Evolutionary conservation across 352 stramenopile species (phyloP).

Genomic region (Globisporangium viniferum): DNA sequence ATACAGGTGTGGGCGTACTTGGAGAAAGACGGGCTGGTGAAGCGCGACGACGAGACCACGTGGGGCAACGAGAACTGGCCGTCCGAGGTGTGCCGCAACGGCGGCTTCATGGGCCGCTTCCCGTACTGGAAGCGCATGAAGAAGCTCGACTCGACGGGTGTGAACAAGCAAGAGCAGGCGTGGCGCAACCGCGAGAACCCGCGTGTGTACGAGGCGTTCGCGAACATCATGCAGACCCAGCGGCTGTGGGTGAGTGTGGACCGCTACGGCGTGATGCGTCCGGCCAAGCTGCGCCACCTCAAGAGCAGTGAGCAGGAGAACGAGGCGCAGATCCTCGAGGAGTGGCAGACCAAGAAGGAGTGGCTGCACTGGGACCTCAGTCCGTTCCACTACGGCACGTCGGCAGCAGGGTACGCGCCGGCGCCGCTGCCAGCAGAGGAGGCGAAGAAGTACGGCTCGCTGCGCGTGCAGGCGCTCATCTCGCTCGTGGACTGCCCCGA

Average conservation of each 20-base stretch:
- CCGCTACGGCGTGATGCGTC: conserved; percentile 47
- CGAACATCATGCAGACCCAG: conserved; percentile 27
- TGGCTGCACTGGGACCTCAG: conserved; percentile 55
- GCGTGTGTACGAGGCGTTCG: conserved; percentile 31
- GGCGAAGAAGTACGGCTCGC: conserved; percentile 30
- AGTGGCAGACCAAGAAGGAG: conserved; percentile 51
- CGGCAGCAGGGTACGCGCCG: conserved; percentile 35
- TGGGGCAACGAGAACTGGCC: conserved; percentile 52
- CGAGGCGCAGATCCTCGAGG: conserved; percentile 24
- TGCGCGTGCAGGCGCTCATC: conserved; percentile 44
- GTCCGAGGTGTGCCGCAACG: conserved; percentile 40
- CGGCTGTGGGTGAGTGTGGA: conserved; percentile 49
- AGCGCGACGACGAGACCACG: conserved; percentile 34
- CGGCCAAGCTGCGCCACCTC: conserved; percentile 28
- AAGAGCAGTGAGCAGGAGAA: conserved; percentile 18
- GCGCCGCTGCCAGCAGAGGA: conserved; percentile 17
- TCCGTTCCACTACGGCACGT: conserved; percentile 48
- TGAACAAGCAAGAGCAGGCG: conserved; percentile 40
- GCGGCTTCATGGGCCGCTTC: conserved; percentile 46
- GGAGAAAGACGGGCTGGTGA: conserved; percentile 38
- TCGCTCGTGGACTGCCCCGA: conserved; percentile 39
- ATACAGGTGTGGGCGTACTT: conserved; percentile 37
- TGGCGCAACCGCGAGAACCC: conserved; percentile 48
- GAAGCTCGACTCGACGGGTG: conserved; percentile 37
- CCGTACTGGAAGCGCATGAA: conserved; percentile 59